These are phyloP conservation scores for Naganishia albida DNA, from an alignment of 1,284 basidiomycete species.

Conservation along the genomic window DNA sequence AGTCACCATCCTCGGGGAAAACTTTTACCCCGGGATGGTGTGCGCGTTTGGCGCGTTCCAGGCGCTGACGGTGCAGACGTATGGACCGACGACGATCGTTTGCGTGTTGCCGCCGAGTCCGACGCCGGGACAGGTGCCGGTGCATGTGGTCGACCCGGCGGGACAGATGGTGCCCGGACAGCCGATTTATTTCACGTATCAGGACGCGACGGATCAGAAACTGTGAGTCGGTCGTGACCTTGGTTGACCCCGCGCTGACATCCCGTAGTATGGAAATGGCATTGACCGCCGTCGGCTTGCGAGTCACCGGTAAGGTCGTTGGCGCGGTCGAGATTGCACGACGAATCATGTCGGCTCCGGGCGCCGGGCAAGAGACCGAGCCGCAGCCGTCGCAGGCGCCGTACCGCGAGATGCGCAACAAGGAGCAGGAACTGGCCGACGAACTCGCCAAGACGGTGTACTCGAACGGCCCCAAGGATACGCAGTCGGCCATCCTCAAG, in stretches of 20 bases:
- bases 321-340: slow-evolving; percentile 33
- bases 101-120: slow-evolving; percentile 85
- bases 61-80: slow-evolving; percentile 81
- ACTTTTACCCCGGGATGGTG: slow-evolving; percentile 66
- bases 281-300: slow-evolving; percentile 87
- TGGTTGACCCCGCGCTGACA: slow-evolving; percentile 31
- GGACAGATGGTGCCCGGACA: slow-evolving; percentile 44
- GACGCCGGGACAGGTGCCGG: slow-evolving; percentile 61
- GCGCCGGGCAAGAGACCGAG: slow-evolving; percentile 16
- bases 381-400: neutral
- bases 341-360: slow-evolving; percentile 57
- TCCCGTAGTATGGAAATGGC: slow-evolving; percentile 82
- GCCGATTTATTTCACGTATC: slow-evolving; percentile 39
- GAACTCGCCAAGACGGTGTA: slow-evolving; percentile 59
- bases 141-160: slow-evolving; percentile 35
- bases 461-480: slow-evolving; percentile 43
- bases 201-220: slow-evolving; percentile 69
- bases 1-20: slow-evolving; percentile 87
- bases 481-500: slow-evolving; percentile 75
- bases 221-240: slow-evolving; percentile 62
- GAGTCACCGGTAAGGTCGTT: slow-evolving; percentile 74
- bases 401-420: slow-evolving; percentile 9
- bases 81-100: slow-evolving; percentile 91
- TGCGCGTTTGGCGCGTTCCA: slow-evolving; percentile 84
- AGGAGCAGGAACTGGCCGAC: slow-evolving; percentile 43